Base-by-base conservation (phyloP, 2,329 filamentous ascomycete species). In the Verticillium nonalfalfae region DNA sequence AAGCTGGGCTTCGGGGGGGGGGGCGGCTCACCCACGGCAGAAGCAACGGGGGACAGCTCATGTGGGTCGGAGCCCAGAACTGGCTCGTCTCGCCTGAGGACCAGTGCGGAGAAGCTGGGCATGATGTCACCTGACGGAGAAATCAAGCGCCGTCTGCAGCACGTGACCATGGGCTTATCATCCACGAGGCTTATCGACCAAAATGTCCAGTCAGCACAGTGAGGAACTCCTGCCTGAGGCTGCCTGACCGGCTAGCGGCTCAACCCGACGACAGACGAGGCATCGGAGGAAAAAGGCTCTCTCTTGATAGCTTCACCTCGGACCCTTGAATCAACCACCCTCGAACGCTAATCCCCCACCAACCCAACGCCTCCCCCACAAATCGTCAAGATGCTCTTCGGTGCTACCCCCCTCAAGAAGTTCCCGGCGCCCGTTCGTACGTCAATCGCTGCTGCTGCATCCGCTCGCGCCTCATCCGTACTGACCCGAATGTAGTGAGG, bases 401-500 rank as follows among this genome's bases (percentile, higher is more conserved):
- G 88, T 76, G 75, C 81, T 68, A 71, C 74, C 70, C 82, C 83
- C 65, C 74, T 86, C 73, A 93, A 93, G 85, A 93, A 92, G 84
- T 94, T 91, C 81, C 87, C 88, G 72, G 83, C 86, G 74, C 89
- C 89, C 70, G 79, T 93, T 77, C 81, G 90, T 94, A 85, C 73
- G 90, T 88, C 74, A 76, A 80, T 78, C 71, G 68, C 45, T 45
- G 40, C 33, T 33, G 26, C 33, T 33, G 26, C n/a, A 34, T 45
- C 45, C 45, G 45, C 45, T 18, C 45, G 2, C 18, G 11, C 45
- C 45, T n/a, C 21, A 52, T 18, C n/a, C 45, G 45, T 11, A 18
- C 45, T 52, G 21, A 52, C 45, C 18, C 18, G 1, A 18, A 21
- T 73, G 76, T 75, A 98, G 94, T 91, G 81, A 86, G 86, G 84